Evolutionary conservation across 371 early-diverging fungal genomes (phyloP), one percentile per base, ranked within the genome.

Genomic region (Mucor plumbeus): DNA sequence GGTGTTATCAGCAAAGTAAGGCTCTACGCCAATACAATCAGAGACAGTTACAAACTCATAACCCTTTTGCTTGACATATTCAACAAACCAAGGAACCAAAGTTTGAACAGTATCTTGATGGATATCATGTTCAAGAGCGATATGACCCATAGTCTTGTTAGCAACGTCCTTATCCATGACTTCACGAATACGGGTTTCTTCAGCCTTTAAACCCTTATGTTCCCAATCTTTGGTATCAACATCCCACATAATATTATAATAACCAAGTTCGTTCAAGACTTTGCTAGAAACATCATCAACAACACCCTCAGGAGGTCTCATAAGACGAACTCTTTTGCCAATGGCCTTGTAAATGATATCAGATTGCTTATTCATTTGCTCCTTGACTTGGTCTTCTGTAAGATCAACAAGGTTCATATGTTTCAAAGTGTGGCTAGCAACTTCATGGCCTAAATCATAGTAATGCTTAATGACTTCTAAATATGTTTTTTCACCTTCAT

Each of bases 201-300:
- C 76, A 15, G 47, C 36, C 2, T 39, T 26, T 9, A 81, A 54
- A 47, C 66, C 63, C 38, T 73, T 64, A 0, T 67, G 63, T 9
- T 59, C 36, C 84, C 84, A 88, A 66, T 88, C 88, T 43, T 79
- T 72, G 35, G 81, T 78, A 68, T 88, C 86, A 53, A 86, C 76
- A 64, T 85, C 84, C 88, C 88, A 88, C 62, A 77, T 71, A 44
- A 85, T 70, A 47, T 84, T 73, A 21, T 74, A 70, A 64, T 83
- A 82, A 31, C 85, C 85, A 50, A 85, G 59, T 4, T 77, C 68
- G 39, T 64, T 77, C 63, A 88, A 72, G 31, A 77, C 70, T 47
- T 73, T 68, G 38, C 76, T 64, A 59, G 79, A 71, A 11, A 65
- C 53, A 0, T 48, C 71, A 19, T 72, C 73, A 17, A 76, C 78